Evolutionary conservation across 352 stramenopile species (phyloP), one percentile per base, ranked within the genome.

Genomic region (Phytophthora colocasiae): DNA sequence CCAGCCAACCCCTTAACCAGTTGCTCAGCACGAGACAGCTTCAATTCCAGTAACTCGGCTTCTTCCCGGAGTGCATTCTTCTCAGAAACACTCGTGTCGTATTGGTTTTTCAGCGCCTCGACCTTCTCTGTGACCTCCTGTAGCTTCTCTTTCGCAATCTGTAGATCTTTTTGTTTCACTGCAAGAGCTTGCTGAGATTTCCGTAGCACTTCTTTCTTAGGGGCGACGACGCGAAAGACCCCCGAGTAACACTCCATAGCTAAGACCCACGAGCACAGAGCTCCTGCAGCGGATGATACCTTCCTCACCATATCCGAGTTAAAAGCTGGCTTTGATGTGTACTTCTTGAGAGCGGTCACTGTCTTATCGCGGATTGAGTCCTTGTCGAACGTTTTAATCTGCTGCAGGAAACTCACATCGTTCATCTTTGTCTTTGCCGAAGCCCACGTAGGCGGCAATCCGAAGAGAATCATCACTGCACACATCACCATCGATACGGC

Each of bases 321-420:
- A 64, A 96, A 95, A 6, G 66, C 79, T 27, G 85, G 84, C 49
- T 95, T 95, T 3, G 83, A 87, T 9, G 86, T 97, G 76, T 96
- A 98, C 71, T 98, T 98, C 59, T 98, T 98, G 11, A 98, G 75
- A 58, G 97, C 98, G 15, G 89, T 94, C 19, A 98, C 91, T 0
- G 93, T 96, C 58, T 97, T 97, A 58, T 95, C 91, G 11, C 84
- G 89, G 29, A 99, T 97, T 29, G 95, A 96, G 59, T 99, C 96
- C 61, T 99, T 99, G 80, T 99, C 96, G 55, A 98, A 99, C 9
- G 75, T 89, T 60, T 98, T 98, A 55, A 99, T 96, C 61, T 98
- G 90, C 46, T 93, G 74, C 4, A 98, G 63, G 56, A 98, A 98
- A 54, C 96, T 95, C 29, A 96, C 78, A 57, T 98, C 95, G 51